A percentile compares a stretch with the other conserved stretches of the same genome.
Conservation (phyloP, 768 basidiomycete genomes). For the Rhodosporidiobolus odoratus region DNA sequence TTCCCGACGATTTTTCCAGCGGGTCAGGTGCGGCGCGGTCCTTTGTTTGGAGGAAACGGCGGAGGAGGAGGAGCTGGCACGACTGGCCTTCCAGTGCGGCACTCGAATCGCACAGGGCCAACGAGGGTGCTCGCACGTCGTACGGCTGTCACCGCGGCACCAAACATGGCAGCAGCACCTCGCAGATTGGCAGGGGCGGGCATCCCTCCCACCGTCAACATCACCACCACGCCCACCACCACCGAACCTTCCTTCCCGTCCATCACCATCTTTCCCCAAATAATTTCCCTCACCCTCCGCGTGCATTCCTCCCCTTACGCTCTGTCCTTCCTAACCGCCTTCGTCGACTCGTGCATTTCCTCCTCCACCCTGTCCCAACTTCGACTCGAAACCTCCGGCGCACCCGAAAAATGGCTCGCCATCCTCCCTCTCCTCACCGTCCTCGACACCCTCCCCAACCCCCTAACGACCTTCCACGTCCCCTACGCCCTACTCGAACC, state of each 20-base stretch:
- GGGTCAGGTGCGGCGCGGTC: no score
- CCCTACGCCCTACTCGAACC: not conserved
- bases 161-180: no score
- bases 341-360: not conserved
- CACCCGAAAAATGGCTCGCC: not conserved
- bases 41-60: not conserved
- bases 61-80: no score
- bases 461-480: not conserved
- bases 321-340: not conserved
- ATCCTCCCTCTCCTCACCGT: not conserved
- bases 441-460: not conserved
- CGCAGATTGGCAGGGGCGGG: no score
- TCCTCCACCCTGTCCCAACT: not conserved
- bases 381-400: not conserved
- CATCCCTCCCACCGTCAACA: not conserved
- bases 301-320: not conserved
- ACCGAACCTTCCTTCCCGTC: not conserved
- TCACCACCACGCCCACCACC: not conserved
- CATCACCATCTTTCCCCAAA: not conserved
- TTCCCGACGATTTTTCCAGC: not conserved
- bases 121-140: no score
- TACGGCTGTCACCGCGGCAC: no score
- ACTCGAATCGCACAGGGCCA: no score
- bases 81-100: no score
- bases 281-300: not conserved